These are phyloP conservation scores for Aspergillus affinis DNA, from an alignment of 495 filamentous ascomycete genomes.

Conservation along the genomic window DNA sequence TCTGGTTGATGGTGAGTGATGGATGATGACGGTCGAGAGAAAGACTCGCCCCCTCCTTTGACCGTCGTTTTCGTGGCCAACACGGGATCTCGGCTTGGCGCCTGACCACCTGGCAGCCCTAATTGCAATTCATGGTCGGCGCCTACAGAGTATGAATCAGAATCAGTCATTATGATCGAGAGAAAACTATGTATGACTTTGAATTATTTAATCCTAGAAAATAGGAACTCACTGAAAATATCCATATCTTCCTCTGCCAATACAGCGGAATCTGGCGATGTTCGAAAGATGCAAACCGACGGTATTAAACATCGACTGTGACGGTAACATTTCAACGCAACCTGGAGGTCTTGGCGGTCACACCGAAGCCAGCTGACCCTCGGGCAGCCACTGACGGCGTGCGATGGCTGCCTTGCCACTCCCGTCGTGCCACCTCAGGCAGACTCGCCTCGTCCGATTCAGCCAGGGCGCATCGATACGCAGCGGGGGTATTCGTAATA, in stretches of 20 bases:
- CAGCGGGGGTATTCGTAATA: too few relatives aligned
- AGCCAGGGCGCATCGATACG: too few relatives aligned
- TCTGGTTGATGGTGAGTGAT: not conserved
- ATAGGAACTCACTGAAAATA: not conserved
- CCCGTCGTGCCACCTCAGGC: too few relatives aligned
- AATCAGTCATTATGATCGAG: not conserved
- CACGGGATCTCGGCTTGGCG: slow-evolving; percentile 4
- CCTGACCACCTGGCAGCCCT: slow-evolving; percentile 4
- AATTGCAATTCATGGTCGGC: not conserved
- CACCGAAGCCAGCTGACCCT: slow-evolving; percentile 18
- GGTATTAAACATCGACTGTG: not conserved
- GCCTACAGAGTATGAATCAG: not conserved
- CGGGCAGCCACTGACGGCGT: slow-evolving; percentile 6
- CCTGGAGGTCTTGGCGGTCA: not conserved
- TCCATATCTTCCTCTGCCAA: not conserved
- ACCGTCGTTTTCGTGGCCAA: slow-evolving; percentile 10
- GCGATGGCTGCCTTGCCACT: too few relatives aligned
- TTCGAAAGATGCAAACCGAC: not conserved
- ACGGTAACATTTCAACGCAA: not conserved
- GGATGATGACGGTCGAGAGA: slow-evolving; percentile 10
- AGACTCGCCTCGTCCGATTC: slow-evolving; percentile 14
- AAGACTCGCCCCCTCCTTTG: not conserved
- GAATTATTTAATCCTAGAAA: not conserved
- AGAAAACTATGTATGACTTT: not conserved
- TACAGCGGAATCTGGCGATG: not conserved